These are phyloP conservation scores for Luffa acutangula DNA, from an alignment of 306 rosid species.

Conservation along the genomic window DNA sequence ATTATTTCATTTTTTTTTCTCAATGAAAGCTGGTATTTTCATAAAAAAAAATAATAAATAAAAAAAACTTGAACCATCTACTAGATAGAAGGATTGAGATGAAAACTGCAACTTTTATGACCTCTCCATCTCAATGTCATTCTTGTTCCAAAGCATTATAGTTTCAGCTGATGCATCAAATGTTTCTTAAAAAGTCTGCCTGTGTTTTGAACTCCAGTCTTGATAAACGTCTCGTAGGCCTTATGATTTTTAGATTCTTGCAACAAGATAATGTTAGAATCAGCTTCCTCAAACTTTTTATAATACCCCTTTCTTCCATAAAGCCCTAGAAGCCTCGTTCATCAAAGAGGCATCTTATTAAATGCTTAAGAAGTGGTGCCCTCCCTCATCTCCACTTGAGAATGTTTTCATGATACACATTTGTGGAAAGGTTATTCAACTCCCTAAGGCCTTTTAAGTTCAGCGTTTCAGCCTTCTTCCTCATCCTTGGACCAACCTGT, in stretches of 20 bases:
- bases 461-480: background rate
- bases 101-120: background rate
- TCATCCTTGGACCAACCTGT: background rate
- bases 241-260: background rate
- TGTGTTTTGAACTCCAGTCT: background rate
- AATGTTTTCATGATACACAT: background rate
- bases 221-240: background rate
- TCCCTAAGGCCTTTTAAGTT: background rate
- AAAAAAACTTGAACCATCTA: background rate
- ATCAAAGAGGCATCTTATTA: background rate
- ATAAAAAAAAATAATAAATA: too few relatives aligned
- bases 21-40: too few relatives aligned
- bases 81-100: background rate
- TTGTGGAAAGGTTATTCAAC: background rate
- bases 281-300: background rate
- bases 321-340: background rate
- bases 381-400: background rate
- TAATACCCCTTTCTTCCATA: background rate
- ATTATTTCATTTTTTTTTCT: too few relatives aligned
- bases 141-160: background rate
- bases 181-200: background rate
- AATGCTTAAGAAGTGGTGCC: background rate
- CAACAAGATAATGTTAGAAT: background rate
- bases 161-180: background rate
- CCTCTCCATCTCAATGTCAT: background rate